Evolutionary conservation across 1,139 yeast species (phyloP).

Genomic region (Debaryomyces nepalensis): DNA sequence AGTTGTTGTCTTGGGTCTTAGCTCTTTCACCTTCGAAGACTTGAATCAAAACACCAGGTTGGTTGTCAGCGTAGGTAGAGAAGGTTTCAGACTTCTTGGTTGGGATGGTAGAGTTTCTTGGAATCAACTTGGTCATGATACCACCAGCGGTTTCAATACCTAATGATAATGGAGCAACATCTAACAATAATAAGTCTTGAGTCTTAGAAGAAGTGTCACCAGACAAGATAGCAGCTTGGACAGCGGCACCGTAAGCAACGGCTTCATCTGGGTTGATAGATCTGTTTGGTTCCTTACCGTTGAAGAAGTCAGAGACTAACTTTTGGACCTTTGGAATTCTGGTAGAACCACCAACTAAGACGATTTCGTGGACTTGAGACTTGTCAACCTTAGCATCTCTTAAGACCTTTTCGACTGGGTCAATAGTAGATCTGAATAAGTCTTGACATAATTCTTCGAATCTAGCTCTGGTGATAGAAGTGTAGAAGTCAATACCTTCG

Average conservation of each 20-base stretch:
- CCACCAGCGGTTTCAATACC: conserved; percentile 99
- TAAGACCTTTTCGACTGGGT: conserved; percentile 97
- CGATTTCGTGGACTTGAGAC: conserved; percentile 90
- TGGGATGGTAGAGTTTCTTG: conserved; percentile 97
- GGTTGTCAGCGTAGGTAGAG: conserved; percentile 97
- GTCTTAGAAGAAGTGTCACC: conserved; percentile 71
- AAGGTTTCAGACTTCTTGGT: conserved; percentile 95
- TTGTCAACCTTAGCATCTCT: conserved; percentile 92
- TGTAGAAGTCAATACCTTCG: conserved; percentile 96
- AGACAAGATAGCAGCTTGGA: conserved; percentile 88
- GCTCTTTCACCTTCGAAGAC: conserved; percentile 98
- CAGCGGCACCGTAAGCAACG: conserved; percentile 98
- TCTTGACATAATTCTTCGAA: conserved; percentile 97
- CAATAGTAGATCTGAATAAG: conserved; percentile 93
- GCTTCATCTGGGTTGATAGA: conserved; percentile 99
- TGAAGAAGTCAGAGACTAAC: conserved; percentile 95
- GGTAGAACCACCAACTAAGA: conserved; percentile 98
- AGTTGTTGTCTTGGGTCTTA: conserved; percentile 91
- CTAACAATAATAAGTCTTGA: conserved; percentile 83
- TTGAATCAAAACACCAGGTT: conserved; percentile 94
- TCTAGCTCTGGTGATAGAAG: conserved; percentile 97
- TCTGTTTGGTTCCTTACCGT: conserved; percentile 94
- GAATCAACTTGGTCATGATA: conserved; percentile 95
- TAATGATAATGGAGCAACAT: conserved; percentile 90
- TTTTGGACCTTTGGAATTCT: conserved; percentile 99